Evolutionary conservation across 2,329 filamentous ascomycete species (phyloP).

Genomic region (Ophiostoma piceae): DNA sequence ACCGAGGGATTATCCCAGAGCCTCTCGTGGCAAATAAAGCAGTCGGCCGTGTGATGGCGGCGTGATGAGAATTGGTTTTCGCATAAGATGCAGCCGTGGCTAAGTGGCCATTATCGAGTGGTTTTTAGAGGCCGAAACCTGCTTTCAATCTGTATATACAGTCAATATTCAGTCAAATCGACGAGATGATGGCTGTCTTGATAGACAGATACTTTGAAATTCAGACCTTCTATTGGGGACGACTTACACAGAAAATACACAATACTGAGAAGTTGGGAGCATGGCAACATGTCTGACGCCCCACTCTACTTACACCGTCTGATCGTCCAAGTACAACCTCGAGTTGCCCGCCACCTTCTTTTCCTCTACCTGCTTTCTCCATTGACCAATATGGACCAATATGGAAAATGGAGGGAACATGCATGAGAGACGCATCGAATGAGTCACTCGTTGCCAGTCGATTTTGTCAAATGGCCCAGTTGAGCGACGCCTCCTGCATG

Average conservation of each 20-base stretch:
- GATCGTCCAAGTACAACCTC: neutral
- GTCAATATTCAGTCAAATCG: neutral
- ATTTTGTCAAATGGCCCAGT: slow-evolving; percentile 27
- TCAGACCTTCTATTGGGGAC: neutral
- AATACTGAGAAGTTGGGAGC: neutral
- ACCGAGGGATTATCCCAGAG: neutral
- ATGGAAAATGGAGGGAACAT: slow-evolving; percentile 21
- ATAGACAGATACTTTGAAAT: neutral
- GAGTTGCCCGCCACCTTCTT: slow-evolving; percentile 15
- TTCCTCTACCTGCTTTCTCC: slow-evolving; percentile 23
- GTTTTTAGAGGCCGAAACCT: neutral
- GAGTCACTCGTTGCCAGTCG: slow-evolving; percentile 35
- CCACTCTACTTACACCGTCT: neutral
- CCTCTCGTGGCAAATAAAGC: slow-evolving; percentile 3
- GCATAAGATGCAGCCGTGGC: neutral
- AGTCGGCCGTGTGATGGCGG: slow-evolving; percentile 20
- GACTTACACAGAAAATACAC: neutral
- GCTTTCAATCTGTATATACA: neutral
- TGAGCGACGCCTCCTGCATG: slow-evolving; percentile 30
- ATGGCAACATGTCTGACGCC: neutral
- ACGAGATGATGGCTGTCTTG: neutral
- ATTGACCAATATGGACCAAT: slow-evolving; percentile 14
- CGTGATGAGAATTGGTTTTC: neutral
- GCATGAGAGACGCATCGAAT: slow-evolving; percentile 27
- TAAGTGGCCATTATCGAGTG: neutral